Evolutionary conservation across 305 asterid species (phyloP).

Genomic region (Fraxinus nigra): DNA sequence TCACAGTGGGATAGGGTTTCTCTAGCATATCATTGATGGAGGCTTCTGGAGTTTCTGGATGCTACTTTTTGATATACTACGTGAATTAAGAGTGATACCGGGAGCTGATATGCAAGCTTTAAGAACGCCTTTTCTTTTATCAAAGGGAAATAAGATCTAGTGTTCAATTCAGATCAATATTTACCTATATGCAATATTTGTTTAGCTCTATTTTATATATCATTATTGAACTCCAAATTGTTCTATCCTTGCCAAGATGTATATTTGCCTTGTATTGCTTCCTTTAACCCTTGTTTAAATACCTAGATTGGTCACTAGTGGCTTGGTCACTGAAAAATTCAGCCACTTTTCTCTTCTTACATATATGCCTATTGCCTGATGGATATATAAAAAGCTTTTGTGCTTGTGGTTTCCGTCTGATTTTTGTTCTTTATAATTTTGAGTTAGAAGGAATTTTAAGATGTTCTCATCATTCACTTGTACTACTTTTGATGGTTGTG

Average conservation of each 20-base stretch:
- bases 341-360: neutral
- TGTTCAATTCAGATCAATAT: neutral
- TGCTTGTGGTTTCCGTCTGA: slow-evolving; percentile 11
- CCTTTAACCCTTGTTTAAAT: neutral
- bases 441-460: neutral
- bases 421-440: neutral
- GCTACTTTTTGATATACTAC: neutral
- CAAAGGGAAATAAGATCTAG: neutral
- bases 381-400: neutral
- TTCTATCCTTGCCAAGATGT: neutral
- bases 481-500: neutral
- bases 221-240: neutral
- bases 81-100: neutral
- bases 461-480: neutral
- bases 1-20: neutral
- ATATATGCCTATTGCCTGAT: neutral
- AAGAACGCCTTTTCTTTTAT: neutral
- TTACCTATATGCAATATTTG: neutral
- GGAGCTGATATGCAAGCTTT: neutral
- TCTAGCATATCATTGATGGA: neutral
- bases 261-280: neutral
- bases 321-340: neutral
- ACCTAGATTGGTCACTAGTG: neutral
- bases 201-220: neutral
- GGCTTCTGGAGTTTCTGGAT: neutral